Evolutionary conservation across 352 stramenopile species (phyloP).

Genomic region (Pythium dissotocum): DNA sequence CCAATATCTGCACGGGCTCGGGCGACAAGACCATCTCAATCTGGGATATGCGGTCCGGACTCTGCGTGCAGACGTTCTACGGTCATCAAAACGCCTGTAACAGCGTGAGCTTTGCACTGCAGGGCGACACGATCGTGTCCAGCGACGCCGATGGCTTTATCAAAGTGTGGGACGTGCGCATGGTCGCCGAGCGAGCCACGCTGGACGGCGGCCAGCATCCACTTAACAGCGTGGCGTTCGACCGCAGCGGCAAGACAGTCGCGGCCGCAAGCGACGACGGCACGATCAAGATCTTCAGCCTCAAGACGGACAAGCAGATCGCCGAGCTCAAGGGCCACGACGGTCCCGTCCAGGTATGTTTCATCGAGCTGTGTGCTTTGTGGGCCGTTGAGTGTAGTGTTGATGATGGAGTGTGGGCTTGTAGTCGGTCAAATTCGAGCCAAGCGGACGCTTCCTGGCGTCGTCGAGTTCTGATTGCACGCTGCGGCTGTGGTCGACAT

Average conservation of each 20-base stretch:
- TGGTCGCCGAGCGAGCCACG: constrained; percentile 90
- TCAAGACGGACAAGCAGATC: constrained; percentile 67
- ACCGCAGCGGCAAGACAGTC: constrained; percentile 86
- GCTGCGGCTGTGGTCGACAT: constrained; percentile 87
- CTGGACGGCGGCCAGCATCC: constrained; percentile 88
- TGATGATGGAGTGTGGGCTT: constrained; percentile 12
- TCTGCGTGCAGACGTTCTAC: constrained; percentile 95
- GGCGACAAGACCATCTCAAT: constrained; percentile 95
- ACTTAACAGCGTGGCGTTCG: constrained; percentile 90
- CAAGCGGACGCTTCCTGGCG: constrained; percentile 86
- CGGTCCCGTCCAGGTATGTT: constrained; percentile 89
- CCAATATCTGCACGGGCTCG: constrained; percentile 92
- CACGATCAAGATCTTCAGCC: constrained; percentile 88
- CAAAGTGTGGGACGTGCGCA: constrained; percentile 95
- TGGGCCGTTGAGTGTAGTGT: too few species aligned
- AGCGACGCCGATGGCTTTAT: constrained; percentile 94
- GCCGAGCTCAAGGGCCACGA: constrained; percentile 90
- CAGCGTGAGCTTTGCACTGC: constrained; percentile 83
- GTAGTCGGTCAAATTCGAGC: constrained; percentile 89
- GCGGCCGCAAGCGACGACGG: constrained; percentile 90
- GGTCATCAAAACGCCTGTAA: constrained; percentile 95
- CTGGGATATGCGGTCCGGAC: constrained; percentile 92
- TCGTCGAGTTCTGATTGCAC: constrained; percentile 93
- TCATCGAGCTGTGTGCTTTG: background rate
- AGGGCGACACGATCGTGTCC: constrained; percentile 89